Evolutionary conservation across 2,329 filamentous ascomycete species (phyloP), one percentile per base, ranked within the genome.

Genomic region (Aspergillus sp.): DNA sequence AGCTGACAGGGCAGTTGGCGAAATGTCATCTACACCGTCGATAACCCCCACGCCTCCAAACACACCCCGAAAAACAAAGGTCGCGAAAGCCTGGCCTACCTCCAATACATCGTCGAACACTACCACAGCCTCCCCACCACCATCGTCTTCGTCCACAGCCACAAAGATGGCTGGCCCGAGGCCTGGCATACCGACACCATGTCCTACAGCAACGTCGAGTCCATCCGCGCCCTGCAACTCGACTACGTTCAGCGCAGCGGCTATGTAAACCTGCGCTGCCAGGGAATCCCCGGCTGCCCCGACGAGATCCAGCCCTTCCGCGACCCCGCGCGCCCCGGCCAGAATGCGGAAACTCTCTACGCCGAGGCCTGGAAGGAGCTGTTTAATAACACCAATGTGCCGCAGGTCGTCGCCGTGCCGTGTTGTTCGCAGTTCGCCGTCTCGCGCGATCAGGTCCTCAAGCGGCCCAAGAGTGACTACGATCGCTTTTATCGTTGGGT

Each of bases 391-490:
- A 64, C 59, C 3, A 34, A 65, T 12, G 63, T 79, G 1, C 78
- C 78, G 0, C 63, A 71, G 2, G 55, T 70, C 3, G 69, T 83
- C 5, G 78, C 73, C 2, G 73, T 74, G 4, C 71, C 78, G 12
- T 83, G 80, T 58, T 83, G 80, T 62, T 78, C 79, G n/a, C 81
- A 84, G 61, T 84, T 84, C 50, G 81, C 76, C 0, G 76, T 83
- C 6, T 76, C 77, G 2, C 65, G 71, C 10, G 72, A 76, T 5
- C 72, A 72, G 38, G 71, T 84, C 27, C 67, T 61, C 4, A 61
- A 67, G 34, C 66, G 78, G 32, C 69, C 77, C 3, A 60, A 65
- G 48, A 67, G 65, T 19, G 76, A 77, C 46, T 85, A 84, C 52
- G 56, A 74, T 5, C 67, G 69, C 12, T 79, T 74, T 58, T 71